Evolutionary conservation across 805 yeast species (phyloP).

Genomic region (Ogataea methanolica): DNA sequence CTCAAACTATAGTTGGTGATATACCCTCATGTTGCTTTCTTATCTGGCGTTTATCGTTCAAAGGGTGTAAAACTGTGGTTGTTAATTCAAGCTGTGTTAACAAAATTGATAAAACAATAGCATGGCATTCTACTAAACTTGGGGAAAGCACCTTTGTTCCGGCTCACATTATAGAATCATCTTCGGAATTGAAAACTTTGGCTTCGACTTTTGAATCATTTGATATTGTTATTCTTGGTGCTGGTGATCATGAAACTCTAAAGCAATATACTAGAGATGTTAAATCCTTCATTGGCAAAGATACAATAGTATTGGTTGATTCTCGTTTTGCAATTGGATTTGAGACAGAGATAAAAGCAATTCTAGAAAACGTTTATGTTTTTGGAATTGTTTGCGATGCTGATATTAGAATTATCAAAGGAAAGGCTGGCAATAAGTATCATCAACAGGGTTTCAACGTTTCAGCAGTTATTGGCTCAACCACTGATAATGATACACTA

Average conservation of each 20-base stretch:
- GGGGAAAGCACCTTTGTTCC: slow-evolving; percentile 15
- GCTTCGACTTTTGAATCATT: slow-evolving; percentile 7
- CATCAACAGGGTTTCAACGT: slow-evolving; percentile 20
- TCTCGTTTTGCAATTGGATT: slow-evolving; percentile 19
- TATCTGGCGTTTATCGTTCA: slow-evolving; percentile 25
- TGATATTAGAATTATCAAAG: slow-evolving; percentile 15
- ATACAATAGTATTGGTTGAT: slow-evolving; percentile 26
- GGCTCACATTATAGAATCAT: slow-evolving; percentile 1
- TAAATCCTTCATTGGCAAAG: slow-evolving; percentile 4
- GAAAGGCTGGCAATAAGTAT: slow-evolving; percentile 8
- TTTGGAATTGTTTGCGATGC: slow-evolving; percentile 25
- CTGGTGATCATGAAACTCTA: slow-evolving; percentile 7
- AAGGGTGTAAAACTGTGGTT: slow-evolving; percentile 11
- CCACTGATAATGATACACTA: slow-evolving; percentile 4
- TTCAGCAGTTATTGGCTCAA: slow-evolving; percentile 24
- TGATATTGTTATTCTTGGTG: slow-evolving; percentile 21
- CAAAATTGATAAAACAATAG: slow-evolving; percentile 6
- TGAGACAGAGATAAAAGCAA: slow-evolving; percentile 12
- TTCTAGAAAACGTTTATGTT: slow-evolving; percentile 9
- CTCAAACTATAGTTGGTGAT: slow-evolving; percentile 23
- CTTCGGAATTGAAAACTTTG: slow-evolving; percentile 3
- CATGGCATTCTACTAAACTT: slow-evolving; percentile 17
- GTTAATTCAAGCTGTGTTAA: slow-evolving; percentile 15
- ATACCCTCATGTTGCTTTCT: slow-evolving; percentile 25
- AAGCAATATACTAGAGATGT: slow-evolving; percentile 4